phyloP scores from a whole-genome alignment of 208 protist genomes.

The Vickermania spadyakhi region DNA sequence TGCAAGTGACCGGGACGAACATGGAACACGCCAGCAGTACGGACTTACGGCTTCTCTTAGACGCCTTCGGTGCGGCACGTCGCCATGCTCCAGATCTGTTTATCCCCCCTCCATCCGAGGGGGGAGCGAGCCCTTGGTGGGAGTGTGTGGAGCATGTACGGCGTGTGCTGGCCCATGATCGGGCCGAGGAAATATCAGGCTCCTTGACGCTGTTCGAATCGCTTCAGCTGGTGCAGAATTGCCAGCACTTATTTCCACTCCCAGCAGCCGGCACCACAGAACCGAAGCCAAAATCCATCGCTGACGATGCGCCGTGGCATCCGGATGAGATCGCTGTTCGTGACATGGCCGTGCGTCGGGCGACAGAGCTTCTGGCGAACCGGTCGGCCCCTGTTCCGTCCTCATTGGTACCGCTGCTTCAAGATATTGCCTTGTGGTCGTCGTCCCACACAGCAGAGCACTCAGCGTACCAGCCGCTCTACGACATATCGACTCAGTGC shows the following conservation, averaged over 20 bases:
- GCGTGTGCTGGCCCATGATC: not conserved
- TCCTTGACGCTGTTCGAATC: not conserved
- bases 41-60: not conserved
- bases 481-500: not conserved
- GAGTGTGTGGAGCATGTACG: not conserved
- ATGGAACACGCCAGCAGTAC: not conserved
- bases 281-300: not conserved
- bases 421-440: not conserved
- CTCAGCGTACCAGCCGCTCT: not conserved
- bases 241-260: not conserved
- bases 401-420: not conserved
- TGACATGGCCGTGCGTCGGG: not conserved
- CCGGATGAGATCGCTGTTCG: not conserved
- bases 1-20: not conserved
- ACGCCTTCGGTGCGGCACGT: not conserved
- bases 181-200: not conserved
- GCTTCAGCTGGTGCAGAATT: not conserved
- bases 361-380: not conserved
- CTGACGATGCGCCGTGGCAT: not conserved
- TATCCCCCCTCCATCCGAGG: not conserved
- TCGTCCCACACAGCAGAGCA: not conserved
- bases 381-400: not conserved
- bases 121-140: not conserved
- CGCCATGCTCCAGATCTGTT: not conserved
- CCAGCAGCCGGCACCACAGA: not conserved